Conservation (phyloP, 305 asterid species). For the Ilex paraguariensis region DNA sequence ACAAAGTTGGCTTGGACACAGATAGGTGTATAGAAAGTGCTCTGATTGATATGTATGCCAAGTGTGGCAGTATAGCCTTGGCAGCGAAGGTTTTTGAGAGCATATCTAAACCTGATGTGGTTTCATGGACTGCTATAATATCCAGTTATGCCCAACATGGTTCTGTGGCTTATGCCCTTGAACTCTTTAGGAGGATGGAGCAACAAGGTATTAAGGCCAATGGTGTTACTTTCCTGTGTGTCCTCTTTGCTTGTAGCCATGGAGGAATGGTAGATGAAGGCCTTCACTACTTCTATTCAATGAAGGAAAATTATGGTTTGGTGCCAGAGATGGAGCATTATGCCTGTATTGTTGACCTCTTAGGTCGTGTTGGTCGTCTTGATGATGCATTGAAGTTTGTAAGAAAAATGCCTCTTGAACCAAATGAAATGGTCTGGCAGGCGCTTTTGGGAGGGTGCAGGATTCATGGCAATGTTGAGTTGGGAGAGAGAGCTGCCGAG, state of each 20-base stretch:
- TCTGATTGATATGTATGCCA: constrained; percentile 56
- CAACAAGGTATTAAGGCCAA: constrained; percentile 30
- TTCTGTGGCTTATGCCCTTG: constrained; percentile 28
- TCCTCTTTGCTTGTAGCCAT: constrained; percentile 53
- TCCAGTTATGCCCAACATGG: constrained; percentile 54
- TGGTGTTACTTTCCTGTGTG: constrained; percentile 42
- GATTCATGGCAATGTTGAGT: constrained; percentile 38
- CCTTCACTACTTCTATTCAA: constrained; percentile 31
- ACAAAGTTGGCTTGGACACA: constrained; percentile 30
- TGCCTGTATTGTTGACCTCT: constrained; percentile 47
- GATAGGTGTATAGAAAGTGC: constrained; percentile 39
- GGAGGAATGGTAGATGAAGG: constrained; percentile 52
- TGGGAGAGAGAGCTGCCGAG: constrained; percentile 42
- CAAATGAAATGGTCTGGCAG: constrained; percentile 54
- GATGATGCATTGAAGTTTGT: constrained; percentile 38
- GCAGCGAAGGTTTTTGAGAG: constrained; percentile 33
- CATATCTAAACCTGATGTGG: constrained; percentile 32
- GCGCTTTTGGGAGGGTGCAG: constrained; percentile 44
- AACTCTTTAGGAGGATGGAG: constrained; percentile 40
- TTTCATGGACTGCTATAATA: constrained; percentile 46
- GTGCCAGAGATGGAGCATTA: constrained; percentile 45
- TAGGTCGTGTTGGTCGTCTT: constrained; percentile 46
- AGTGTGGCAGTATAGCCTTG: constrained; percentile 39
- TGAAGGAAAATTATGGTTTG: constrained; percentile 31
- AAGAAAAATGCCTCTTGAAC: constrained; percentile 35